These are phyloP conservation scores for Psidium guajava DNA, from an alignment of 345 rosid genomes.

Conservation along the genomic window DNA sequence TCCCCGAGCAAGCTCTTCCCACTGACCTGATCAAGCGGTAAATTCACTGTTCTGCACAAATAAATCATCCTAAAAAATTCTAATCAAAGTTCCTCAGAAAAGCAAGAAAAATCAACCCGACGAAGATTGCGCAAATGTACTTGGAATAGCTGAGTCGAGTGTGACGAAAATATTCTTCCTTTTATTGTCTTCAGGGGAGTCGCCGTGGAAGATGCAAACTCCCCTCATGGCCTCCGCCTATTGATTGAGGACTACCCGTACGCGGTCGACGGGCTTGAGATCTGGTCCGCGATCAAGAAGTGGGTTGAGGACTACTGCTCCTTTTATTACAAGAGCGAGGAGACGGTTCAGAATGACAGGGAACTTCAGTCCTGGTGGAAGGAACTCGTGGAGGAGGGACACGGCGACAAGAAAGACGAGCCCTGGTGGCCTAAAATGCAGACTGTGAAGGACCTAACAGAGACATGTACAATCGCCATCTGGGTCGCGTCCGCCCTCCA, in stretches of 20 bases:
- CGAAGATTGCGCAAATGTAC: too few relatives aligned
- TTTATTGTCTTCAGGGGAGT: not conserved
- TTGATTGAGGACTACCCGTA: slow-evolving; percentile 20
- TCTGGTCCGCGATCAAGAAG: slow-evolving; percentile 19
- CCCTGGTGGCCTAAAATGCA: slow-evolving; percentile 26
- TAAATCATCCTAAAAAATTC: too few relatives aligned
- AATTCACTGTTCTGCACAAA: not conserved
- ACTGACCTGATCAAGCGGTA: slow-evolving; percentile 33
- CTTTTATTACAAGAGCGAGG: slow-evolving; percentile 13
- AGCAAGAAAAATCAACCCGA: too few relatives aligned
- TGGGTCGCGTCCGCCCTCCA: not conserved
- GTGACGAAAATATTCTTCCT: not conserved
- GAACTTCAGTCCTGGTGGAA: slow-evolving; percentile 37
- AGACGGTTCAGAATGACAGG: not conserved
- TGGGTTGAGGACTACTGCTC: slow-evolving; percentile 20
- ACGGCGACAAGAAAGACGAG: slow-evolving; percentile 27
- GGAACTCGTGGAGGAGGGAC: slow-evolving; percentile 18
- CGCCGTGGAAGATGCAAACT: not conserved
- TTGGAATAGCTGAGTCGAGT: not conserved
- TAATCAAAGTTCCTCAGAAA: too few relatives aligned
- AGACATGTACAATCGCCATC: not conserved
- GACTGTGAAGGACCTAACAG: not conserved
- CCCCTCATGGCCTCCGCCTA: not conserved
- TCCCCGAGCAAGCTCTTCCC: slow-evolving; percentile 36
- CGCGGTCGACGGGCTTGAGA: slow-evolving; percentile 28